Conservation (phyloP, 140 eudicot genomes). For the Erigeron philadelphicus region DNA sequence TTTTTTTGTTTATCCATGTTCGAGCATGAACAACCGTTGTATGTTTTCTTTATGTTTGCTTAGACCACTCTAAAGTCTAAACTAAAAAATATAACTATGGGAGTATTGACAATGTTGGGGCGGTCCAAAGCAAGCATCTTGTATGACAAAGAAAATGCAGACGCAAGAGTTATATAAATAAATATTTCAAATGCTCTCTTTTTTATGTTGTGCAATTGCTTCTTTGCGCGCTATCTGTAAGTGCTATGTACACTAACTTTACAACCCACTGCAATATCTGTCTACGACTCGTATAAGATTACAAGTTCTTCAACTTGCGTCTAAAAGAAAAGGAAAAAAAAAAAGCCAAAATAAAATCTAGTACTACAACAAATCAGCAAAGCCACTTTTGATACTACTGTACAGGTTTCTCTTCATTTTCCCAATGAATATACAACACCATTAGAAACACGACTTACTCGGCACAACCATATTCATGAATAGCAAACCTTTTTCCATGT, state of each 20-base stretch:
- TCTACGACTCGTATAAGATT: slow-evolving; percentile 43
- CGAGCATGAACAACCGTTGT: no score
- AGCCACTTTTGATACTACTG: slow-evolving; percentile 55
- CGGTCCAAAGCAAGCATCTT: background rate
- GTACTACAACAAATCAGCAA: slow-evolving; percentile 34
- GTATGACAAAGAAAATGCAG: slow-evolving; percentile 5
- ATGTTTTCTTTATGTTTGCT: no score
- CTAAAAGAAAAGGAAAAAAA: slow-evolving; percentile 11
- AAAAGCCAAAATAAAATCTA: slow-evolving; percentile 32
- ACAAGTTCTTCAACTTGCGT: slow-evolving; percentile 44
- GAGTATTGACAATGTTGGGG: no score
- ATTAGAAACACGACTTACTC: slow-evolving; percentile 33
- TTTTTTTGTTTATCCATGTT: no score
- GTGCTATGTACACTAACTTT: slow-evolving; percentile 43
- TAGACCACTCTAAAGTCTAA: no score
- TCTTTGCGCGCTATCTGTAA: slow-evolving; percentile 21
- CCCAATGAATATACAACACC: slow-evolving; percentile 63
- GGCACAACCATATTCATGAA: slow-evolving; percentile 9
- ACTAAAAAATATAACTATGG: no score
- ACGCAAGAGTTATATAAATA: background rate
- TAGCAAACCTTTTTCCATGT: slow-evolving; percentile 11
- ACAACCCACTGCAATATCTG: slow-evolving; percentile 29
- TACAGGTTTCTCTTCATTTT: slow-evolving; percentile 50
- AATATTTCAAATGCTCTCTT: slow-evolving; percentile 20
- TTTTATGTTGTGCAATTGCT: slow-evolving; percentile 23